Conservation (phyloP, 129 eudicot species). For the Lactuca sativa region DNA sequence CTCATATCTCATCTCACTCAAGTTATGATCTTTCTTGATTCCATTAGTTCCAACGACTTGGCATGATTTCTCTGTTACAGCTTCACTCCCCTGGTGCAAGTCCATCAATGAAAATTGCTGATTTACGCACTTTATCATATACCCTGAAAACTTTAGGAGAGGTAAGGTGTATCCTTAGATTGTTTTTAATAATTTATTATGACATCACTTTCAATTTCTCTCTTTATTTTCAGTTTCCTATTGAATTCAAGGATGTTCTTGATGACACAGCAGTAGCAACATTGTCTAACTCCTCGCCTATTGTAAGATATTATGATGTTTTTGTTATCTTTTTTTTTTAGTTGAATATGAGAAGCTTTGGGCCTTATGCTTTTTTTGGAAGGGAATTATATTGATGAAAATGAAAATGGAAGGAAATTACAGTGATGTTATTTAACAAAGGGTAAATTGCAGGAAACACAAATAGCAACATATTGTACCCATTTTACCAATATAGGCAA, state of each 20-base stretch:
- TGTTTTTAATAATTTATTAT: slow-evolving; percentile 6
- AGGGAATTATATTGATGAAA: too few species aligned
- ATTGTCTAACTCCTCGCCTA: slow-evolving; percentile 71
- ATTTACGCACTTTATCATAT: slow-evolving; percentile 82
- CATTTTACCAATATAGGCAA: too few species aligned
- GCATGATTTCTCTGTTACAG: slow-evolving; percentile 44
- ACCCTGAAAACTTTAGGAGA: slow-evolving; percentile 83
- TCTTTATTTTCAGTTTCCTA: slow-evolving; percentile 64
- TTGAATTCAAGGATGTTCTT: slow-evolving; percentile 83
- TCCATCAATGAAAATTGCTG: slow-evolving; percentile 80
- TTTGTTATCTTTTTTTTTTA: background rate
- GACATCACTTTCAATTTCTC: slow-evolving; percentile 10
- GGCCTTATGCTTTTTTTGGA: too few species aligned
- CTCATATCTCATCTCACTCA: slow-evolving; percentile 5
- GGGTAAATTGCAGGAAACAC: too few species aligned
- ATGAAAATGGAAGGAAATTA: too few species aligned
- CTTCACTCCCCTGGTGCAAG: slow-evolving; percentile 73
- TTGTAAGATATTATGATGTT: slow-evolving; percentile 48
- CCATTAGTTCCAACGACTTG: slow-evolving; percentile 12
- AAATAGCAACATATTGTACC: too few species aligned
- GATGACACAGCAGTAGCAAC: slow-evolving; percentile 92
- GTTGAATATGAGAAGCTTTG: slow-evolving; percentile 17
- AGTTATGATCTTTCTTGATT: slow-evolving; percentile 2
- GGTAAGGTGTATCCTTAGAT: slow-evolving; percentile 45
- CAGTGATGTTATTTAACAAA: too few species aligned